phyloP scores from a whole-genome alignment of 257 asterid genomes.

The Plectranthus barbatus region DNA sequence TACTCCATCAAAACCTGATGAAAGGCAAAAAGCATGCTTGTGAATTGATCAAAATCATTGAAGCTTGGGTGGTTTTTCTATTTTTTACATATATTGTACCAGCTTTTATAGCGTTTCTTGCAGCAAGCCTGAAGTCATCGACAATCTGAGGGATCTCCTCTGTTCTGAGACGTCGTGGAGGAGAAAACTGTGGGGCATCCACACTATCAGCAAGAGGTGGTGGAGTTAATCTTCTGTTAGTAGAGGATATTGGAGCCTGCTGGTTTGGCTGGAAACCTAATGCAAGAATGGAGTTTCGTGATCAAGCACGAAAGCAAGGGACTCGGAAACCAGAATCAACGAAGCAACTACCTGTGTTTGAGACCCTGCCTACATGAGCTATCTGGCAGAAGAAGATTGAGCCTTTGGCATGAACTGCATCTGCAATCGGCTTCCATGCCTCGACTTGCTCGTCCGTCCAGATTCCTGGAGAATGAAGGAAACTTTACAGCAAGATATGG shows the following conservation, averaged over 20 bases:
- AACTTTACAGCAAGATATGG: constrained; percentile 7
- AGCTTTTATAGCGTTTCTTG: constrained; percentile 69
- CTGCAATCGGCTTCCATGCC: constrained; percentile 46
- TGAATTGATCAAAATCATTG: too few species aligned
- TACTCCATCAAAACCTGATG: constrained; percentile 63
- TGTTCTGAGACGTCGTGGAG: constrained; percentile 45
- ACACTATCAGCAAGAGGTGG: constrained; percentile 29
- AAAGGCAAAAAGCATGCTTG: not conserved
- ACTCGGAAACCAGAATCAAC: not conserved
- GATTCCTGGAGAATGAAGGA: constrained; percentile 32
- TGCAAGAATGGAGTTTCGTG: too few species aligned
- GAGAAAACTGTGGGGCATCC: constrained; percentile 29
- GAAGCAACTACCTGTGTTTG: constrained; percentile 25
- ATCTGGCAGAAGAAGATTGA: constrained; percentile 44
- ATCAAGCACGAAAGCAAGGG: not conserved
- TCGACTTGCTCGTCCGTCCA: constrained; percentile 44
- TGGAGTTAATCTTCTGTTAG: constrained; percentile 35
- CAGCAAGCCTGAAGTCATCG: constrained; percentile 58
- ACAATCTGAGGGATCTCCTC: constrained; percentile 60
- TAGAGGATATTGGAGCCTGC: constrained; percentile 55
- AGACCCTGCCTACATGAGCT: constrained; percentile 38
- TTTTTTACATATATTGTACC: constrained; percentile 36
- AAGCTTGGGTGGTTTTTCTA: too few species aligned
- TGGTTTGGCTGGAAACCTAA: constrained; percentile 58
- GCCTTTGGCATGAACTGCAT: constrained; percentile 51